Evolutionary conservation across 805 yeast species (phyloP), one percentile per base, ranked within the genome.

Genomic region (Kluyveromyces lactis): DNA sequence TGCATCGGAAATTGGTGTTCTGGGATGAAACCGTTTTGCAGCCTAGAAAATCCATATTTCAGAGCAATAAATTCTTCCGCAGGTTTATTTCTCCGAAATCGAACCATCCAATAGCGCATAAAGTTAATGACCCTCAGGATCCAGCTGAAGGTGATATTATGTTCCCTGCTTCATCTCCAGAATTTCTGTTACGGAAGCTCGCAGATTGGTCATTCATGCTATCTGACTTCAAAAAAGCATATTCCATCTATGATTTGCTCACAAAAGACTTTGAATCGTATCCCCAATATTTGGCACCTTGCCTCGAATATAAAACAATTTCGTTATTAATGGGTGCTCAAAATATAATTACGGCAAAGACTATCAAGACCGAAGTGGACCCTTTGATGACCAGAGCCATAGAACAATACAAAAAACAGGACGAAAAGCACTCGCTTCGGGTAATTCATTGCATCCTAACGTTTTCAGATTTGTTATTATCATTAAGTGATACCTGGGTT

Each of bases 141-240:
- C 4, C n/a, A 2, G 74, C 73, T 52, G 47, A 64, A 4, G 64
- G 62, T 3, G 75, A 69, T 31, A 81, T 79, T 17, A 75, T 67
- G 48, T 87, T 86, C 53, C 62, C 73, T 31, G 73, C 76, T 9
- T 66, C 73, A 2, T 67, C 86, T 0, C 71, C 79, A 1, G 96
- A 86, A 50, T 82, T 85, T 54, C 69, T 75, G 31, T 69, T 87
- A 19, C 68, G 97, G 37, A 81, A 83, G 53, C 65, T 90, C 19
- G 97, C 95, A 0, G 98, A 92, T 58, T 86, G 95, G 86, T 78
- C 87, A 5, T 77, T 90, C 52, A 85, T 92, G 78, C 62, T 89
- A n/a, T 74, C 87, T 27, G 96, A 92, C 63, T 90, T 82, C 67
- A 79, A 80, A 56, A 78, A 76, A 42, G 92, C 97, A 2, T 81